Evolutionary conservation across 257 asterid species (phyloP), one percentile per base, ranked within the genome.

Genomic region (Solanum dulcamara): DNA sequence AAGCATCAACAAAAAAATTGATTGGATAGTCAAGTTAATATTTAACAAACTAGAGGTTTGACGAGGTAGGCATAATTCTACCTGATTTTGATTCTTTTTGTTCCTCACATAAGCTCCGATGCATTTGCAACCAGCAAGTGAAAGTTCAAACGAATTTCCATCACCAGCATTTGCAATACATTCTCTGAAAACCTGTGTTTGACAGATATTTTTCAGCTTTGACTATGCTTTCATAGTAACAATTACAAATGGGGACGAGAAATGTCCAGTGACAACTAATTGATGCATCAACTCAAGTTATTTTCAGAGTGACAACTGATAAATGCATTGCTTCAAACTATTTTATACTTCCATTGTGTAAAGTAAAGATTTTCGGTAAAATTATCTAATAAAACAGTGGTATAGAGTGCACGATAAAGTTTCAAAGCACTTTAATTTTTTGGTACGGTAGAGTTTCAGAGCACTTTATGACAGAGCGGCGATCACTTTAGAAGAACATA

Each of bases 11-110:
- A 48, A 81, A 28, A 8, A n/a, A 84, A 84, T 15, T 44, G 20
- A 59, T 70, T 80, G 77, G 66, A 50, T 53, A n/a, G 33, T 17
- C 24, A 82, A n/a, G 40, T 68, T 83, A 62, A 17, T n/a, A 81
- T 35, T 28, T 3, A 40, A 12, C n/a, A 2, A 77, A 79, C 28
- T 48, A 79, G 48, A 30, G 30, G 66, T 30, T 30, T 51, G 42
- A 79, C 6, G 11, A 79, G 30, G 64, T 28, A 81, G 51, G 83
- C n/a, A 33, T 20, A 68, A 59, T 67, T 13, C 48, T 90, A 93
- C 98, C 98, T 96, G 98, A 90, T 96, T 96, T 84, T 96, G 99
- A 88, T 94, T 94, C 94, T 93, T 96, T 84, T 94, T 96, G 93
- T 89, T 94, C 86, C 80, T 93, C 22, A 93, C 99, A 86, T 96